Percentiles rank a stretch among this genome's conserved stretches.
These are phyloP conservation scores for Martensiomyces pterosporus DNA, from an alignment of 192 early-diverging fungal genomes.

Conservation along the genomic window DNA sequence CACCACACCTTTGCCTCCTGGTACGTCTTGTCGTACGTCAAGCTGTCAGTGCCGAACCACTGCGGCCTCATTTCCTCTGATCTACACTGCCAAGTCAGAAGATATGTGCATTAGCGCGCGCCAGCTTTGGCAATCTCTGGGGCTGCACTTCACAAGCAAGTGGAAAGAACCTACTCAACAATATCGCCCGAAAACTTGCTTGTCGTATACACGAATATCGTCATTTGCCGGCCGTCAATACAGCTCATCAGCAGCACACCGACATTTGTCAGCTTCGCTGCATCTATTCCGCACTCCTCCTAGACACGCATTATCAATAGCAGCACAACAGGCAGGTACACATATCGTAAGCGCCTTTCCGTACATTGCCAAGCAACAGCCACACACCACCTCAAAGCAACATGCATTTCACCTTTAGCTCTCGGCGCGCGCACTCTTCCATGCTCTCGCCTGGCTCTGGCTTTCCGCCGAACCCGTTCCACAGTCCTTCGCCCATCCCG, in stretches of 20 bases:
- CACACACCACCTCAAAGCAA: background rate
- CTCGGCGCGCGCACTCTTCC: slow-evolving; percentile 57
- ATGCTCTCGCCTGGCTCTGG: slow-evolving; percentile 64
- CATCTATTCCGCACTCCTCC: slow-evolving; percentile 57
- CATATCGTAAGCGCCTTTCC: background rate
- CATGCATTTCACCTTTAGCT: slow-evolving; percentile 49
- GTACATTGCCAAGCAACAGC: background rate
- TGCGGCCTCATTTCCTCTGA: slow-evolving; percentile 73
- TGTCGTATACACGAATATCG: slow-evolving; percentile 59
- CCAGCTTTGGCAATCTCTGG: too few relatives aligned
- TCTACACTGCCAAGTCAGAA: too few relatives aligned
- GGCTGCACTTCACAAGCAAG: too few relatives aligned
- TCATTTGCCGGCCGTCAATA: slow-evolving; percentile 36
- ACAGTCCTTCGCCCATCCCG: slow-evolving; percentile 65
- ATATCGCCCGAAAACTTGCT: slow-evolving; percentile 48
- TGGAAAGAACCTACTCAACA: too few relatives aligned
- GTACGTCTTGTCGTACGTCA: slow-evolving; percentile 61
- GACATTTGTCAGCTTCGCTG: slow-evolving; percentile 41
- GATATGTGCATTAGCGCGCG: too few relatives aligned
- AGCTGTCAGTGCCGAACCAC: slow-evolving; percentile 56
- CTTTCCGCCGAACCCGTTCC: slow-evolving; percentile 80
- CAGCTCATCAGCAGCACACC: slow-evolving; percentile 61
- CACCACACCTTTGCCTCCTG: slow-evolving; percentile 37
- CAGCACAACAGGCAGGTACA: background rate
- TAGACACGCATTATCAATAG: too few relatives aligned